Conservation (phyloP, 2,329 filamentous ascomycete genomes). For the Microdochium trichocladiopsis region DNA sequence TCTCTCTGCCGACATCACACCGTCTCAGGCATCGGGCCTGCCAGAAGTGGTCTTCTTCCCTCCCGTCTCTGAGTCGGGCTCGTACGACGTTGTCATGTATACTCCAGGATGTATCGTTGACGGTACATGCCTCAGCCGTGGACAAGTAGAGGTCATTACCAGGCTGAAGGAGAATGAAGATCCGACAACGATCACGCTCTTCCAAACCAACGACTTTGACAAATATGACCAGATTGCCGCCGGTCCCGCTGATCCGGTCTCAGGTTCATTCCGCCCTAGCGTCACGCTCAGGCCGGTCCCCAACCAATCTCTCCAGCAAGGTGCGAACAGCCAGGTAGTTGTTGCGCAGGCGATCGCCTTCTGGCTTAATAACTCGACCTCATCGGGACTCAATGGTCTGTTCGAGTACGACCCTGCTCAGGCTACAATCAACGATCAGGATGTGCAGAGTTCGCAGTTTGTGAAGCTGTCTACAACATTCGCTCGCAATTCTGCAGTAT, state of each 20-base stretch:
- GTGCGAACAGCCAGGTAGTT: slow-evolving; percentile 50
- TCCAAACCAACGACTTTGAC: slow-evolving; percentile 91
- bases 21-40: not conserved
- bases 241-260: slow-evolving; percentile 73
- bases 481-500: slow-evolving; percentile 58
- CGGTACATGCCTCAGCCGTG: slow-evolving; percentile 66
- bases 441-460: slow-evolving; percentile 67
- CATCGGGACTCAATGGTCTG: slow-evolving; percentile 75
- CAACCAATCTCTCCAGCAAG: slow-evolving; percentile 48
- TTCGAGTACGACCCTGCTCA: slow-evolving; percentile 77
- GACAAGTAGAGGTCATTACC: slow-evolving; percentile 75
- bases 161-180: slow-evolving; percentile 48
- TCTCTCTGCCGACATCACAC: slow-evolving; percentile 57
- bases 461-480: slow-evolving; percentile 70
- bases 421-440: slow-evolving; percentile 46
- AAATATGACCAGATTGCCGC: slow-evolving; percentile 93
- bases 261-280: slow-evolving; percentile 66
- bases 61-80: slow-evolving; percentile 80
- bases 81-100: slow-evolving; percentile 86
- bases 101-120: slow-evolving; percentile 87
- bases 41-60: slow-evolving; percentile 69
- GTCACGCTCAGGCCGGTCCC: slow-evolving; percentile 68
- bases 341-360: slow-evolving; percentile 90
- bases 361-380: slow-evolving; percentile 60
- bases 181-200: slow-evolving; percentile 52